Evolutionary conservation across 805 yeast genomes (phyloP), one percentile per base, ranked within the genome.

Genomic region (Ogataea ramenticola): DNA sequence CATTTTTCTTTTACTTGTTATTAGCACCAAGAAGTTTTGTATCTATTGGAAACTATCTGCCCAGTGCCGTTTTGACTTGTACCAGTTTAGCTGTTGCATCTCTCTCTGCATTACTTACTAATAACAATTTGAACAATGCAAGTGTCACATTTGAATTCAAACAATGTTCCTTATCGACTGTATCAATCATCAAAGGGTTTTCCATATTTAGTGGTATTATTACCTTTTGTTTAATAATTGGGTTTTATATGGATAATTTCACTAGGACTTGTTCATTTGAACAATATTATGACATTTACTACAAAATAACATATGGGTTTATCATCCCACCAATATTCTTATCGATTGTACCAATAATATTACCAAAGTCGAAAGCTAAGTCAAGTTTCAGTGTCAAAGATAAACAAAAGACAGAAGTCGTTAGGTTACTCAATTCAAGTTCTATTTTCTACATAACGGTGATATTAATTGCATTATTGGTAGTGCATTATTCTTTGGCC

Each of bases 41-140:
- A 16, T 87, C 96, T 5, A 90, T 93, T 49, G 97, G 96, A 4
- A 87, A 95, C 17, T 93, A 91, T 59, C 67, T 93, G 42, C 98
- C 98, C 1, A 71, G 91, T 3, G 96, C 95, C 0, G 81, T 83
- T 40, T 66, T 86, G 7, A 63, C 85, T 4, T 84, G 93, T 1
- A 72, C 77, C 4, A 64, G 86, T 1, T 89, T 76, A 68, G 79
- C 86, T 0, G 47, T 89, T 16, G 78, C 87, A 53, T 75, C 96
- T 2, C 56, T 81, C 26, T 74, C 85, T 46, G 62, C 78, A 12
- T 55, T 77, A 20, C 56, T 83, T 37, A 75, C 77, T 46, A 65
- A 70, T 39, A 65, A 63, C 16, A 61, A 73, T 35, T 41, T 61
- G 11, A 52, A 58, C 40, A 49, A 49, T 26, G 21, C 24, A 14